phyloP scores from a whole-genome alignment of 2,329 filamentous ascomycete genomes.

The Fusarium piperis region DNA sequence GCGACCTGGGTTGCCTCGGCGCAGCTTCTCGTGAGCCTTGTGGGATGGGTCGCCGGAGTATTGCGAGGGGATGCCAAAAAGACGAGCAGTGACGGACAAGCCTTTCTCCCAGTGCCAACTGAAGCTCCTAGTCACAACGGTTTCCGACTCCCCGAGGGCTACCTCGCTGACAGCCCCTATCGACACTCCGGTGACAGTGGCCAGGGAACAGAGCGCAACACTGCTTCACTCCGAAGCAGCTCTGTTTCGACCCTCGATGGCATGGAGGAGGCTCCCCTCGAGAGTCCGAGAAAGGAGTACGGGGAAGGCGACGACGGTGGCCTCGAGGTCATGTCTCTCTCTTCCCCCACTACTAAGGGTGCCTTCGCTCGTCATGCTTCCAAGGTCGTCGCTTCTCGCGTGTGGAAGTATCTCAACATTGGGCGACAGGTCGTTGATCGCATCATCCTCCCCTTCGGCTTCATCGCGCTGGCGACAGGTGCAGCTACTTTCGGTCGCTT shows the following conservation, averaged over 20 bases:
- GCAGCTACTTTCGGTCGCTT: conserved; percentile 82
- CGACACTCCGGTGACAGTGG: conserved; percentile 77
- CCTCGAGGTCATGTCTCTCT: conserved; percentile 40
- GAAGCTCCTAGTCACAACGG: conserved; percentile 37
- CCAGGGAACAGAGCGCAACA: conserved; percentile 77
- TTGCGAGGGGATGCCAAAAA: not conserved
- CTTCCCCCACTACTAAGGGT: conserved; percentile 53
- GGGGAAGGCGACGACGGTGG: conserved; percentile 60
- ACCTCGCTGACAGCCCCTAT: conserved; percentile 57
- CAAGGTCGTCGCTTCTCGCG: conserved; percentile 63
- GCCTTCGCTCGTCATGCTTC: conserved; percentile 65
- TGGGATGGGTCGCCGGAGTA: conserved; percentile 64
- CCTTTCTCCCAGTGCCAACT: conserved; percentile 72
- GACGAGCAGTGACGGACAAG: conserved; percentile 43
- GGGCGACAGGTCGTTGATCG: conserved; percentile 78
- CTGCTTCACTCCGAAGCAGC: conserved; percentile 72
- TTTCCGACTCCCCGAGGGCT: conserved; percentile 52
- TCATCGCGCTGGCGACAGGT: conserved; percentile 76
- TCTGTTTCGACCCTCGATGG: conserved; percentile 67
- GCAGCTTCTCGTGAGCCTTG: conserved; percentile 75
- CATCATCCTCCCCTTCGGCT: conserved; percentile 80
- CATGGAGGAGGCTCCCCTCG: conserved; percentile 52
- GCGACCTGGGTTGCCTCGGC: conserved; percentile 75
- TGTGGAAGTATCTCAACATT: conserved; percentile 67
- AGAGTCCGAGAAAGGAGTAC: conserved; percentile 57